A percentile compares a stretch with the other conserved stretches of the same genome.
Evolutionary conservation across 352 stramenopile species (phyloP).

Genomic region (Thalassiosira ordinaria): DNA sequence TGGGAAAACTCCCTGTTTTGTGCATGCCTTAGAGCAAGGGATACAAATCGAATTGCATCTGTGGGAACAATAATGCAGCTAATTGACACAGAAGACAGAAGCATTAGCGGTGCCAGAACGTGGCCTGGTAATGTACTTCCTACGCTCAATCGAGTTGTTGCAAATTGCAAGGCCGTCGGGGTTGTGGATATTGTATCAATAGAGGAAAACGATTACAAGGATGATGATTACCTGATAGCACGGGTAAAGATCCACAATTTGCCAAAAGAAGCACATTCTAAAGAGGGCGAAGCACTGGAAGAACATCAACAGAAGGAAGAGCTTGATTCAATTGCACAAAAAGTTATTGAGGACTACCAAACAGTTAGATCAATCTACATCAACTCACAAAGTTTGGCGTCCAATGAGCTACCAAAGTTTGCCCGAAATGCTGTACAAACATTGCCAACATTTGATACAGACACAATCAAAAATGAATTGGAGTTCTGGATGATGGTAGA

Average conservation of each 20-base stretch:
- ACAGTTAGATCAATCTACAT: slow-evolving; percentile 50
- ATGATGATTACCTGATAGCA: slow-evolving; percentile 57
- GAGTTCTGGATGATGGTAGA: slow-evolving; percentile 57
- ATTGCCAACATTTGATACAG: slow-evolving; percentile 31
- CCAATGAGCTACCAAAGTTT: slow-evolving; percentile 51
- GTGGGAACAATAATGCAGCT: slow-evolving; percentile 59
- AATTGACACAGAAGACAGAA: slow-evolving; percentile 47
- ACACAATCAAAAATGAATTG: slow-evolving; percentile 23
- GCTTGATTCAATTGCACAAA: slow-evolving; percentile 16
- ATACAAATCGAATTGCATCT: slow-evolving; percentile 54
- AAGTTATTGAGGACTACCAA: slow-evolving; percentile 48
- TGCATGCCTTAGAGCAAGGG: slow-evolving; percentile 45
- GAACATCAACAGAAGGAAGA: background rate
- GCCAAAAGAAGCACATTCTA: slow-evolving; percentile 23
- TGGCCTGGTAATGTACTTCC: slow-evolving; percentile 25
- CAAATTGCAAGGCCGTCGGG: slow-evolving; percentile 50
- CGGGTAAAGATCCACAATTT: slow-evolving; percentile 28
- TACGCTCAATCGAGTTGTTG: slow-evolving; percentile 36
- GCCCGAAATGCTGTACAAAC: slow-evolving; percentile 37
- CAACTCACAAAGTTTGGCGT: slow-evolving; percentile 51
- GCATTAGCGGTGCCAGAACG: slow-evolving; percentile 29
- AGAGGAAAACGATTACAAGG: slow-evolving; percentile 34
- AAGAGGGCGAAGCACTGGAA: background rate
- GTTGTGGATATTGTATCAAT: slow-evolving; percentile 52
- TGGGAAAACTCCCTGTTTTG: slow-evolving; percentile 52